Percentiles rank a stretch among this genome's conserved stretches.
Conservation (phyloP, 495 filamentous ascomycete species). For the Cercophora newfieldiana region DNA sequence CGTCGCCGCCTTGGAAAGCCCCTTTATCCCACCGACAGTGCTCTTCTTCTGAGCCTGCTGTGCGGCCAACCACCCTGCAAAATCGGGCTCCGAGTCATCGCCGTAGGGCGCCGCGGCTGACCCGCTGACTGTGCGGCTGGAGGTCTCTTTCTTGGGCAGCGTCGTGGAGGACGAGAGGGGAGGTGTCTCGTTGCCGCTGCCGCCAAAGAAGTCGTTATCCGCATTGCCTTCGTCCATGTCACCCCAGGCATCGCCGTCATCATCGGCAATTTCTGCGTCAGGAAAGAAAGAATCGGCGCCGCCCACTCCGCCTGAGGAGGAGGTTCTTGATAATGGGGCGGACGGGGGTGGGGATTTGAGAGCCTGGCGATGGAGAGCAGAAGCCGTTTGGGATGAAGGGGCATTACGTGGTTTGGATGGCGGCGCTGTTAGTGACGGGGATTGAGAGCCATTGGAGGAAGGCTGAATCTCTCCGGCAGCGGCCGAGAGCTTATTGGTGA, state of each 20-base stretch:
- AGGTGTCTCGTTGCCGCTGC: constrained; percentile 43
- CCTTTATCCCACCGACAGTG: constrained; percentile 45
- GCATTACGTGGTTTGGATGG: constrained; percentile 30
- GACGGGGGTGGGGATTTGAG: constrained; percentile 48
- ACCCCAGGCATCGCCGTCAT: constrained; percentile 69
- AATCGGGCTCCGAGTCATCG: constrained; percentile 85
- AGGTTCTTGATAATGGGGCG: constrained; percentile 42
- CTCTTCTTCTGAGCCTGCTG: constrained; percentile 77
- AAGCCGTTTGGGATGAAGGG: constrained; percentile 36
- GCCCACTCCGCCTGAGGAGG: constrained; percentile 45
- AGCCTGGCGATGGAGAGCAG: constrained; percentile 54
- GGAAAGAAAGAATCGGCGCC: constrained; percentile 47
- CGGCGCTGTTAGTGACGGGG: constrained; percentile 17
- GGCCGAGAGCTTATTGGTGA: constrained; percentile 86
- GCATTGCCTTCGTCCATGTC: constrained; percentile 57
- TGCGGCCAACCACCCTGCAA: constrained; percentile 88
- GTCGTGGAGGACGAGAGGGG: constrained; percentile 38
- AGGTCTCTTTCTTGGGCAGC: constrained; percentile 28
- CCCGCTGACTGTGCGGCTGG: constrained; percentile 24
- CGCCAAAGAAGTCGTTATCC: constrained; percentile 56
- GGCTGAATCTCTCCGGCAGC: constrained; percentile 80
- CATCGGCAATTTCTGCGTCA: constrained; percentile 43
- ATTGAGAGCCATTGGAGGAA: constrained; percentile 22
- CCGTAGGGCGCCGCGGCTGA: constrained; percentile 59
- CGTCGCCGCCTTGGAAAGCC: constrained; percentile 69